phyloP scores from a whole-genome alignment of 2,329 filamentous ascomycete genomes.

The Paraphaeosphaeria sporulosa region DNA sequence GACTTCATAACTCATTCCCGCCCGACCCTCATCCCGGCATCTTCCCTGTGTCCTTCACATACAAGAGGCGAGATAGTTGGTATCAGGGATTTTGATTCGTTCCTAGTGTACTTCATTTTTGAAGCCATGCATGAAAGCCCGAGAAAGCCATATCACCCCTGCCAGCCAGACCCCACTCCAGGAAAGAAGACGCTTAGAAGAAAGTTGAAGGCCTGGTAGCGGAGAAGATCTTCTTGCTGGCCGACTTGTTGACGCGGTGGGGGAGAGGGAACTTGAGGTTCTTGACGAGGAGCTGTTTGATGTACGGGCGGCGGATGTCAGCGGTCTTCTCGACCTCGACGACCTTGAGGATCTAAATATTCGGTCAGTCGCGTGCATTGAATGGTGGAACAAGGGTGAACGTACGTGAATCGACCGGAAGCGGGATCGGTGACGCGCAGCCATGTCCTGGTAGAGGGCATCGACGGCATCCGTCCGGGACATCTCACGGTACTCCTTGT shows the following conservation, averaged over 20 bases:
- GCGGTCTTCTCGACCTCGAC: conserved; percentile 95
- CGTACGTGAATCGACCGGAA: conserved; percentile 99
- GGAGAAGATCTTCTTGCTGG: conserved; percentile 89
- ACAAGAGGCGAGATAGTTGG: conserved; percentile 20
- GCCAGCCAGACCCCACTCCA: conserved; percentile 49
- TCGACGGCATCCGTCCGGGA: conserved; percentile 94
- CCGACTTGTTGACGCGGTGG: conserved; percentile 87
- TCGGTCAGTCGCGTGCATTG: conserved; percentile 4
- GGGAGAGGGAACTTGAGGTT: conserved; percentile 97
- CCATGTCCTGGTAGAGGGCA: conserved; percentile 99
- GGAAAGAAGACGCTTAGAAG: conserved; percentile 73
- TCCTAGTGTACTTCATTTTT: conserved; percentile 53
- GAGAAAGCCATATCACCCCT: conserved; percentile 50
- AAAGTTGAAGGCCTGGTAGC: conserved; percentile 95
- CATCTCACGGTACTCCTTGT: conserved; percentile 99
- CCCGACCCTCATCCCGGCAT: not conserved
- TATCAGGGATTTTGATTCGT: conserved; percentile 54
- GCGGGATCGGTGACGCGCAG: conserved; percentile 95
- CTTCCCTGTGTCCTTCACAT: conserved; percentile 4
- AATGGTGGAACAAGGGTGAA: not conserved
- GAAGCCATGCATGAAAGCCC: conserved; percentile 51
- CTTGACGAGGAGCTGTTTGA: conserved; percentile 97
- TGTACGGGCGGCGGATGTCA: conserved; percentile 97
- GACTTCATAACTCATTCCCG: conserved; percentile 9
- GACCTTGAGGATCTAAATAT: conserved; percentile 88